phyloP scores from a whole-genome alignment of 805 yeast species.

The Sugiyamaella lignohabitans region DNA sequence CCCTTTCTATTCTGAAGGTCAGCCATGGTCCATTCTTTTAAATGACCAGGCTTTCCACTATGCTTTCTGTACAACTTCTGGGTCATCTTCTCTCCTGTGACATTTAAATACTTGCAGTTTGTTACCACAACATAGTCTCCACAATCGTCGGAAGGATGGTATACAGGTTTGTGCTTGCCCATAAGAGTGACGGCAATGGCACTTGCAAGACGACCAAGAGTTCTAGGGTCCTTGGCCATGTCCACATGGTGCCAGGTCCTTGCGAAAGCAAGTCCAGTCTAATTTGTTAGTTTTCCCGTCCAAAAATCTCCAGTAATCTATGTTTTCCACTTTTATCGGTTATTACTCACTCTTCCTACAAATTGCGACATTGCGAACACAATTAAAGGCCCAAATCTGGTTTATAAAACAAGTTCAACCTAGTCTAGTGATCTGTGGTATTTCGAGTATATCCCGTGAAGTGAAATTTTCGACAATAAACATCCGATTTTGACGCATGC shows the following conservation, averaged over 20 bases:
- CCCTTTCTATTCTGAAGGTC: conserved; percentile 73
- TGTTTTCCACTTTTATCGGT: neutral
- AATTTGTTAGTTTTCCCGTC: conserved; percentile 14
- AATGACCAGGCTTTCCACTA: conserved; percentile 82
- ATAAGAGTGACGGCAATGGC: conserved; percentile 79
- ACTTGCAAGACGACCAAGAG: conserved; percentile 88
- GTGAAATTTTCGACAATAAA: neutral
- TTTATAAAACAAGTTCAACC: neutral
- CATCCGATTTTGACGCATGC: neutral
- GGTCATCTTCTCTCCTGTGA: conserved; percentile 79
- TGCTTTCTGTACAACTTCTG: conserved; percentile 87
- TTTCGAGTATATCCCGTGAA: neutral
- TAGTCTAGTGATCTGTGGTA: neutral
- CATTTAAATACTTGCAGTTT: conserved; percentile 72
- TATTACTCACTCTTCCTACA: conserved; percentile 32
- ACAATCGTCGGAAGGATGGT: conserved; percentile 62
- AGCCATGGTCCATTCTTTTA: conserved; percentile 76
- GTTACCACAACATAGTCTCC: conserved; percentile 98
- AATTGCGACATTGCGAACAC: conserved; percentile 32
- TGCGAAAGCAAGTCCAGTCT: conserved; percentile 69
- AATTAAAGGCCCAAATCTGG: neutral
- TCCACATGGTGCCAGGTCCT: conserved; percentile 96
- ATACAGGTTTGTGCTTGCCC: conserved; percentile 97
- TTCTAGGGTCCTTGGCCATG: conserved; percentile 72
- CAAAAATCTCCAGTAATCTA: too few species aligned